Evolutionary conservation across 2,329 filamentous ascomycete species (phyloP), one percentile per base, ranked within the genome.

Genomic region (Aureobasidium sp.): DNA sequence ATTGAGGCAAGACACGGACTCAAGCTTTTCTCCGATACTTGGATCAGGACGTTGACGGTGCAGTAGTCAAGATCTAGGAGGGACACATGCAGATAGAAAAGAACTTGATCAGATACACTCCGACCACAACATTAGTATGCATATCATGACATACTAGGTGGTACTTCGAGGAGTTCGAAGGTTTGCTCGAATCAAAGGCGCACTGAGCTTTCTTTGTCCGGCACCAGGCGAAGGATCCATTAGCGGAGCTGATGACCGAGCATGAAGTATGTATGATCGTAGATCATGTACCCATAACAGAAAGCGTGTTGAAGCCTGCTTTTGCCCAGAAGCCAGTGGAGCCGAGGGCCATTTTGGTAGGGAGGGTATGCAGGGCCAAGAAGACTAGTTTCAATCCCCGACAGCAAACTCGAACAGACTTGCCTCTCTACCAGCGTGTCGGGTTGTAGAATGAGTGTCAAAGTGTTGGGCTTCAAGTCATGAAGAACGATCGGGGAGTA

Each of bases 211-310:
- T 29, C 43, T 27, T 50, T 50, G 58, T 5, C 36, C 31, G 40
- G 23, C 16, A 23, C 40, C 25, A 8, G n/a, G 25, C 45, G 40
- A 33, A 40, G 23, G 45, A 40, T n/a, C n/a, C 18, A 29, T 36
- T 40, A 25, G 40, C 45, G 33, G 43, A 11, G 36, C 45, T 38
- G 23, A 23, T 40, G 58, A 45, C 43, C 31, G 45, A 29, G 45
- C 45, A 29, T 53, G 58, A 23, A 40, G n/a, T n/a, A n/a, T 13
- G 33, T 42, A 23, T 40, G 27, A 29, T 59, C 20, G 55, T 36
- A 61, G 58, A 61, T 61, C 58, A 61, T 50, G 58, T 61, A 48
- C 31, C 56, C 58, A 61, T 31, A 61, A 40, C n/a, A 48, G 31
- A 48, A 60, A 61, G 40, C 38, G 43, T 61, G 43, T 40, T 50